These are phyloP conservation scores for Aaosphaeria arxii DNA, from an alignment of 2,329 filamentous ascomycete genomes.

Conservation along the genomic window DNA sequence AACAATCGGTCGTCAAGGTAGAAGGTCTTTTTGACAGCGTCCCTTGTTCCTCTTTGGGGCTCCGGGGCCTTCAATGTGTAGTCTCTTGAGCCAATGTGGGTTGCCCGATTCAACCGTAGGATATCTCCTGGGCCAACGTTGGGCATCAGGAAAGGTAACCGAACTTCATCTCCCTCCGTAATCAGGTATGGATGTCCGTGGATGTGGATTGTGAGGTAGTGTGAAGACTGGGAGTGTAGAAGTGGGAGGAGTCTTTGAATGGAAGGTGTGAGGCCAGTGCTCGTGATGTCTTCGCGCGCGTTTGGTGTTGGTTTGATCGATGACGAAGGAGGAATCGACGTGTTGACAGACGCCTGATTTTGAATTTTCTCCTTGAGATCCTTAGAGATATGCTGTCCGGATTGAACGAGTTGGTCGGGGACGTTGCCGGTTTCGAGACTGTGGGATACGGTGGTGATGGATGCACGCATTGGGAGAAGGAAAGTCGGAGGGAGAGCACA, in stretches of 20 bases:
- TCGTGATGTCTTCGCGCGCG: constrained; percentile 22
- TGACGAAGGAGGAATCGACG: constrained; percentile 10
- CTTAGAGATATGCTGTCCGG: constrained; percentile 38
- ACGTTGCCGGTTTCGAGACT: constrained; percentile 35
- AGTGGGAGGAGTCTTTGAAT: constrained; percentile 65
- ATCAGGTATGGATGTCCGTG: constrained; percentile 78
- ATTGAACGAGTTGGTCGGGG: constrained; percentile 46
- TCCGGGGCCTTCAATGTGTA: constrained; percentile 70
- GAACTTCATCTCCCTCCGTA: constrained; percentile 53
- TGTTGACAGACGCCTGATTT: constrained; percentile 11
- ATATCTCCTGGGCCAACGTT: constrained; percentile 69
- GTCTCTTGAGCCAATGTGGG: constrained; percentile 78
- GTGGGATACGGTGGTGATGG: constrained; percentile 42
- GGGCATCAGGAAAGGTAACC: constrained; percentile 50
- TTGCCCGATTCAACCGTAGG: constrained; percentile 82
- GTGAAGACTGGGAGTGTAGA: constrained; percentile 67
- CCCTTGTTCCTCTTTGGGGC: constrained; percentile 25
- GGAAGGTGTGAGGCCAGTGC: constrained; percentile 49
- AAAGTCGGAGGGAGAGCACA: constrained; percentile 50
- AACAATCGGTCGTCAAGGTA: constrained; percentile 82
- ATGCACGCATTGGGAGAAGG: constrained; percentile 51
- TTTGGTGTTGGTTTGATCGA: constrained; percentile 13
- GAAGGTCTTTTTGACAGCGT: constrained; percentile 37
- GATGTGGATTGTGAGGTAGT: constrained; percentile 79
- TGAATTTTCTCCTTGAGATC: constrained; percentile 20